These are phyloP conservation scores for Roridomyces roridus DNA, from an alignment of 768 basidiomycete species.

Conservation along the genomic window DNA sequence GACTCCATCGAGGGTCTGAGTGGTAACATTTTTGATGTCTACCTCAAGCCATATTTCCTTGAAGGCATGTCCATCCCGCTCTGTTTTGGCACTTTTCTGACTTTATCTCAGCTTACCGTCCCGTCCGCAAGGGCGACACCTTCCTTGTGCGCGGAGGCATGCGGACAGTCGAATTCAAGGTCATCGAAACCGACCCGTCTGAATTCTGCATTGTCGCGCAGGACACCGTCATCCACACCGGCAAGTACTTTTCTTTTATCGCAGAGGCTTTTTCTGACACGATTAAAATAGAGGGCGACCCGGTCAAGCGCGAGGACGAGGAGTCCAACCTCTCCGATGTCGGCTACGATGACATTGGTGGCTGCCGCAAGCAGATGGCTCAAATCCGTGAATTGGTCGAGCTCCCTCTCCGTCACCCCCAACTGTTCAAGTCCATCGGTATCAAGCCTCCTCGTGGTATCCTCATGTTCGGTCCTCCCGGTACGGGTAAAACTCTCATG, in stretches of 20 bases:
- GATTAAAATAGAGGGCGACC: constrained; percentile 82
- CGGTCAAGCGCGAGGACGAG: constrained; percentile 98
- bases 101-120: constrained; percentile 74
- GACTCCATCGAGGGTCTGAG: constrained; percentile 98
- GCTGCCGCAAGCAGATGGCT: constrained; percentile 99
- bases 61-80: constrained; percentile 62
- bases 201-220: constrained; percentile 99
- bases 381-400: constrained; percentile 99
- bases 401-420: constrained; percentile 95
- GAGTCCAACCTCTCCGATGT: constrained; percentile 96
- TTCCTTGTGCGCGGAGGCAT: constrained; percentile 99
- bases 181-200: constrained; percentile 96
- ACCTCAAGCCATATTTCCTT: constrained; percentile 98
- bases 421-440: constrained; percentile 99
- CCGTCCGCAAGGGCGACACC: constrained; percentile 96
- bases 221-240: constrained; percentile 96
- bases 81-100: constrained; percentile 5
- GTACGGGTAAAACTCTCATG: constrained; percentile 99
- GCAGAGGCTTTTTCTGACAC: constrained; percentile 4
- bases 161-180: constrained; percentile 99
- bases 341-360: constrained; percentile 99
- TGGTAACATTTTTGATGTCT: constrained; percentile 98
- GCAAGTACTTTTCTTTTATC: constrained; percentile 39
- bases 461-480: constrained; percentile 97
- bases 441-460: constrained; percentile 99